A percentile compares a stretch with the other conserved stretches of the same genome.
Conservation (phyloP, 257 asterid genomes). For the Przewalskia tangutica region DNA sequence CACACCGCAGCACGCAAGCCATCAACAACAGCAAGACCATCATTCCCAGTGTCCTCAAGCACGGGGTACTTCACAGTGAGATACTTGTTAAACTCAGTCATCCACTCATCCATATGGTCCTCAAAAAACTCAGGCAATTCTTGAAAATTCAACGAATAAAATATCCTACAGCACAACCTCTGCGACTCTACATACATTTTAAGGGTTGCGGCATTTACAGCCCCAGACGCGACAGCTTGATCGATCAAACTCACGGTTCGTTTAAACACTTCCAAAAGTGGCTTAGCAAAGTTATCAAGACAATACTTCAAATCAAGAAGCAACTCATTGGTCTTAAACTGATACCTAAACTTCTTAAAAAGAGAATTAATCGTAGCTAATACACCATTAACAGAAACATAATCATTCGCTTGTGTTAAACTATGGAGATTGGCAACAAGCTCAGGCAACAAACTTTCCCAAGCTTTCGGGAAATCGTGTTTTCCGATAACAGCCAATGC, state of each 20-base stretch:
- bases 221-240: constrained; percentile 33
- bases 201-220: constrained; percentile 30
- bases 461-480: constrained; percentile 66
- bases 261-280: constrained; percentile 57
- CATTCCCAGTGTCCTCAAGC: constrained; percentile 60
- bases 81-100: constrained; percentile 75
- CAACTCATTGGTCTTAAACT: constrained; percentile 62
- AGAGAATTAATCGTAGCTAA: constrained; percentile 56
- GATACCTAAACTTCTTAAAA: constrained; percentile 67
- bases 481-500: constrained; percentile 75
- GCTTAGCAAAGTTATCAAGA: constrained; percentile 70
- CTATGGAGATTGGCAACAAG: constrained; percentile 48
- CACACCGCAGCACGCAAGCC: constrained; percentile 80
- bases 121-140: constrained; percentile 82
- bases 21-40: constrained; percentile 77
- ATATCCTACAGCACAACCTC: constrained; percentile 78
- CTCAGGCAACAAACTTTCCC: constrained; percentile 75
- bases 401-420: constrained; percentile 54
- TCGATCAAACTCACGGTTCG: constrained; percentile 51
- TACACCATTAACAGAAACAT: constrained; percentile 74
- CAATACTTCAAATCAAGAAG: constrained; percentile 70
- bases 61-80: constrained; percentile 44
- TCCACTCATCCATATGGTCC: constrained; percentile 89
- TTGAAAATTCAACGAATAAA: constrained; percentile 65
- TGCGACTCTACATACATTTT: constrained; percentile 70